Conservation (phyloP, 495 filamentous ascomycete species). For the Margaritispora aquatica region DNA sequence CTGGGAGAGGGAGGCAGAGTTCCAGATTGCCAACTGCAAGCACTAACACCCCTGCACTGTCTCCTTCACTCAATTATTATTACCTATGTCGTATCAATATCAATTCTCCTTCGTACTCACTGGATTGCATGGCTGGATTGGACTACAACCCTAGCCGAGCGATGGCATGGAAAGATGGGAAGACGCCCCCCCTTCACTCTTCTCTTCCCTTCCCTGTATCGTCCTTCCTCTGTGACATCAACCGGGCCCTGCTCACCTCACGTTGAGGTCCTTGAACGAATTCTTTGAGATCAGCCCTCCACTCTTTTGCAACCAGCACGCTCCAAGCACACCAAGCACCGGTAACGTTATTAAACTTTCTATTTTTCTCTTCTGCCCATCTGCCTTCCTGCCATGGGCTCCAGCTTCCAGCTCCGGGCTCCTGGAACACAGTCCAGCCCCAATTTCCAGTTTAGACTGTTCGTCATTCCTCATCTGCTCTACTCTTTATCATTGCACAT, state of each 20-base stretch:
- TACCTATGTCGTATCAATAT: too few species aligned
- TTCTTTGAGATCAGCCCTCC: not conserved
- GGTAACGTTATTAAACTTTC: too few species aligned
- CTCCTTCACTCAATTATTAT: too few species aligned
- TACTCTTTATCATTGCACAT: slow-evolving; percentile 9
- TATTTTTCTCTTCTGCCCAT: too few species aligned
- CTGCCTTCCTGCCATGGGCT: too few species aligned
- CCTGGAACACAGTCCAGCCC: not conserved
- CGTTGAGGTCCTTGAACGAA: not conserved
- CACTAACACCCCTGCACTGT: not conserved
- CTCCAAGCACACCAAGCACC: too few species aligned
- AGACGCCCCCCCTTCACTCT: not conserved
- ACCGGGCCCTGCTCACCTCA: too few species aligned
- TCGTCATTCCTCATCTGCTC: slow-evolving; percentile 18
- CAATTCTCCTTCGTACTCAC: too few species aligned
- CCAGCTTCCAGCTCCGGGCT: too few species aligned
- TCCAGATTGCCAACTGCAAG: not conserved
- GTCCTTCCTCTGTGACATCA: not conserved
- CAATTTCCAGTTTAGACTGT: not conserved
- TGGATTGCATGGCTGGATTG: too few species aligned
- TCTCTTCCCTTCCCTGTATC: not conserved
- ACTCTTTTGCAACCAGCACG: not conserved
- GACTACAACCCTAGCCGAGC: too few species aligned
- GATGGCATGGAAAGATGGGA: too few species aligned
- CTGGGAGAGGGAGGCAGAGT: not conserved